Evolutionary conservation across 2,329 filamentous ascomycete genomes (phyloP).

Genomic region (Stagonosporopsis vannaccii): DNA sequence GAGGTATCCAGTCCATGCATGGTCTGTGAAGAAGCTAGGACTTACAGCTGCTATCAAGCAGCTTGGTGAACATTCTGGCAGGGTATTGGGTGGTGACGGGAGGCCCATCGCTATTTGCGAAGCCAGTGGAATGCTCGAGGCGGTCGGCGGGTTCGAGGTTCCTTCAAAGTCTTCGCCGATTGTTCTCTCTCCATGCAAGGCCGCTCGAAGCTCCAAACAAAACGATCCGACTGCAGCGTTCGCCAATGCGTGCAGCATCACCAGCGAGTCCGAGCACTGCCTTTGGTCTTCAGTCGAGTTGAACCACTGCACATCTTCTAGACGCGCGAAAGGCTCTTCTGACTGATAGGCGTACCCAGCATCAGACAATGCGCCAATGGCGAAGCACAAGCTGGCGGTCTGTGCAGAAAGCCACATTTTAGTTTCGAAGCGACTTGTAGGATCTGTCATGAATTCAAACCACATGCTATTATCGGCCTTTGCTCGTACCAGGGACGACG

Average conservation of each 20-base stretch:
- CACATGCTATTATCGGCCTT: slow-evolving; percentile 12
- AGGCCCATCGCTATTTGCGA: not conserved
- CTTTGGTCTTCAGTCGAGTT: slow-evolving; percentile 2
- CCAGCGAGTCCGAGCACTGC: slow-evolving; percentile 4
- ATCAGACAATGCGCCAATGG: slow-evolving; percentile 9
- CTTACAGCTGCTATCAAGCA: slow-evolving; percentile 1
- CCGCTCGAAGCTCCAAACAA: slow-evolving; percentile 12
- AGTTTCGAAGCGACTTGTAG: slow-evolving; percentile 8
- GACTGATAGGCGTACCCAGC: not conserved
- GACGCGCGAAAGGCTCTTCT: slow-evolving; percentile 13
- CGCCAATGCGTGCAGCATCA: slow-evolving; percentile 17
- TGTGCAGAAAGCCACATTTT: slow-evolving; percentile 13
- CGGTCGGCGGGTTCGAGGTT: slow-evolving; percentile 11
- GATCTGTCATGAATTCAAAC: slow-evolving; percentile 18
- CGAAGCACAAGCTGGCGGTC: slow-evolving; percentile 15
- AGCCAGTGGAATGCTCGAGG: slow-evolving; percentile 8
- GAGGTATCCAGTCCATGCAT: slow-evolving; percentile 19
- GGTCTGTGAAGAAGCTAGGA: slow-evolving; percentile 9
- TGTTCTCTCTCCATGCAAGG: slow-evolving; percentile 13
- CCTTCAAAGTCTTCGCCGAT: slow-evolving; percentile 20
- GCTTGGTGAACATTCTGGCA: slow-evolving; percentile 1
- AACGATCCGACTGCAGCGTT: slow-evolving; percentile 18
- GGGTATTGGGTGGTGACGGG: not conserved
- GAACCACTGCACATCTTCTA: slow-evolving; percentile 20
- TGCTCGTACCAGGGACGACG: slow-evolving; percentile 8